Percentiles rank a stretch among this genome's conserved stretches.
phyloP scores from a whole-genome alignment of 2,329 filamentous ascomycete species.

The Parastagonospora nodorum region DNA sequence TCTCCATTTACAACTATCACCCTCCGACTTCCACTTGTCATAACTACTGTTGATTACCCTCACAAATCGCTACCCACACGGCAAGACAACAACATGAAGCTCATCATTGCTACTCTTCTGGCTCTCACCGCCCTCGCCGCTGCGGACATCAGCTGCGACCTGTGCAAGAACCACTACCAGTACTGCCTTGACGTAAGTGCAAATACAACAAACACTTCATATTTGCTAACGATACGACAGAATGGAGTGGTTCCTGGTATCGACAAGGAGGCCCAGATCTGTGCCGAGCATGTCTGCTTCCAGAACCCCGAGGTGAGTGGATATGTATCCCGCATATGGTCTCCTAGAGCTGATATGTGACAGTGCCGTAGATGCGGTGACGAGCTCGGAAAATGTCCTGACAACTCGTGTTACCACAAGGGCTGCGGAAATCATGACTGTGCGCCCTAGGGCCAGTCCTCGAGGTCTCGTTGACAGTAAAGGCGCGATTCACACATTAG shows the following conservation, averaged over 20 bases:
- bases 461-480: neutral
- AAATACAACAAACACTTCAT: neutral
- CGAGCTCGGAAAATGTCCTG: slow-evolving; percentile 4
- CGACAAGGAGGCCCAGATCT: slow-evolving; percentile 17
- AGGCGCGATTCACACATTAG: no score
- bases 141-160: slow-evolving; percentile 7
- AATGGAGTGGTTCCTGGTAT: slow-evolving; percentile 13
- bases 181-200: slow-evolving; percentile 16
- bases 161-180: slow-evolving; percentile 7
- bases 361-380: neutral
- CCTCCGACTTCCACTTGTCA: neutral
- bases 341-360: neutral
- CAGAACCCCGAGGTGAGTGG: slow-evolving; percentile 5
- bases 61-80: neutral
- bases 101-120: neutral
- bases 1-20: neutral
- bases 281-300: slow-evolving; percentile 20
- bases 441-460: neutral
- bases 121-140: slow-evolving; percentile 1
- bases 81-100: slow-evolving; percentile 8
- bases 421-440: neutral
- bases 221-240: slow-evolving; percentile 2
- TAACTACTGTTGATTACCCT: neutral
- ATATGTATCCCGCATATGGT: no score
- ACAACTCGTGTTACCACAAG: slow-evolving; percentile 4